Conservation (phyloP, 2,329 filamentous ascomycete species). For the Colletotrichum tofieldiae region DNA sequence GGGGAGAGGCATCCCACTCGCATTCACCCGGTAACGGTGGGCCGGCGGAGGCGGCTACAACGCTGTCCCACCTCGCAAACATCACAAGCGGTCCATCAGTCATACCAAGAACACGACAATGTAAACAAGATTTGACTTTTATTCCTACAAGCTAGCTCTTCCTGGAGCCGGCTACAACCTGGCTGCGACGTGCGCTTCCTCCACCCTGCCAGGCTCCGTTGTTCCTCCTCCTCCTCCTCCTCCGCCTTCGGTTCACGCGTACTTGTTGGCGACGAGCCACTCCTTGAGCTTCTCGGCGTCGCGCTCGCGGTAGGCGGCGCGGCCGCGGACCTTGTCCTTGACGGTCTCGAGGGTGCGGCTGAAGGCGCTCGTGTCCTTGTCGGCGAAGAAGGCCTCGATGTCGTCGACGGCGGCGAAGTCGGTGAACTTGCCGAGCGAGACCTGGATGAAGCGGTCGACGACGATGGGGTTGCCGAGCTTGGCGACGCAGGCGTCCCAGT, state of each 20-base stretch:
- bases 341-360: constrained; percentile 89
- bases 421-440: constrained; percentile 84
- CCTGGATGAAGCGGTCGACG: constrained; percentile 88
- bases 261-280: constrained; percentile 77
- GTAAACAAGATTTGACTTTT: not conserved
- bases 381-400: constrained; percentile 87
- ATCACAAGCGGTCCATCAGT: not conserved
- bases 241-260: constrained; percentile 46
- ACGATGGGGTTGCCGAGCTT: constrained; percentile 89
- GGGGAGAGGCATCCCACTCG: not conserved
- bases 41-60: too few species aligned
- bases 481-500: constrained; percentile 82
- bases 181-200: not conserved
- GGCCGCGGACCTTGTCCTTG: constrained; percentile 86
- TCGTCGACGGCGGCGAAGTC: constrained; percentile 79
- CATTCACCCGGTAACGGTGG: not conserved
- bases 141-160: constrained; percentile 10
- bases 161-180: constrained; percentile 25
- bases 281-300: constrained; percentile 82
- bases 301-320: constrained; percentile 85
- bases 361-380: constrained; percentile 89
- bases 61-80: not conserved
- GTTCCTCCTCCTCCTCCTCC: not conserved
- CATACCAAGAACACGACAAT: too few species aligned
- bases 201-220: not conserved